Evolutionary conservation across 257 asterid genomes (phyloP), one percentile per base, ranked within the genome.

Genomic region (Plectranthus barbatus): DNA sequence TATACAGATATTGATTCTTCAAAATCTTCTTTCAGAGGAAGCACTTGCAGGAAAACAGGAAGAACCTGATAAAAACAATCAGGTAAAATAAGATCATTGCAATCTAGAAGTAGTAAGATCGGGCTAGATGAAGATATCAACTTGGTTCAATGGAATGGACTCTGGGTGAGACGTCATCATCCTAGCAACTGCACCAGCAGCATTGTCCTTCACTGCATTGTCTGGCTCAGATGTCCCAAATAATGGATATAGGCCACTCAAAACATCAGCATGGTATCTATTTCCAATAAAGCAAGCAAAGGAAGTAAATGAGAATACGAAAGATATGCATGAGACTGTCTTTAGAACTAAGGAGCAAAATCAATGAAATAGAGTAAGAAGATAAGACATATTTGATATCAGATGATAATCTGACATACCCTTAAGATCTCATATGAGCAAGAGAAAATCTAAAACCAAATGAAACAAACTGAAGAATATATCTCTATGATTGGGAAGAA

Each of bases 171-270:
- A 84, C 84, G 83, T 76, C 53, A 93, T 93, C 96, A 93, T 90
- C 81, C 96, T 81, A 74, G 99, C 95, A 72, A 93, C 99, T 18
- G 99, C 99, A 73, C 99, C 99, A 59, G 96, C 96, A 40, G 99
- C 97, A 76, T 93, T 93, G 76, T 93, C 97, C 74, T 87, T 85
- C 51, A 90, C 99, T 15, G 99, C 96, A 83, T 85, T 81, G 80
- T 90, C 97, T 49, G 90, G 90, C 77, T 93, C 99, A 45, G 90
- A 69, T 68, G 84, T 95, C 58, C 94, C 95, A 77, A 93, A 93
- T 61, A 93, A 77, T 21, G 97, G 96, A 72, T 81, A 70, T 52
- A 89, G 95, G 62, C 86, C 82, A 60, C 79, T 81, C 60, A 92
- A 74, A 62, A 82, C 76, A 72, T 89, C 94, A 48, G 81, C 66